Conservation (phyloP, 2,329 filamentous ascomycete genomes). For the Alternaria rosae region DNA sequence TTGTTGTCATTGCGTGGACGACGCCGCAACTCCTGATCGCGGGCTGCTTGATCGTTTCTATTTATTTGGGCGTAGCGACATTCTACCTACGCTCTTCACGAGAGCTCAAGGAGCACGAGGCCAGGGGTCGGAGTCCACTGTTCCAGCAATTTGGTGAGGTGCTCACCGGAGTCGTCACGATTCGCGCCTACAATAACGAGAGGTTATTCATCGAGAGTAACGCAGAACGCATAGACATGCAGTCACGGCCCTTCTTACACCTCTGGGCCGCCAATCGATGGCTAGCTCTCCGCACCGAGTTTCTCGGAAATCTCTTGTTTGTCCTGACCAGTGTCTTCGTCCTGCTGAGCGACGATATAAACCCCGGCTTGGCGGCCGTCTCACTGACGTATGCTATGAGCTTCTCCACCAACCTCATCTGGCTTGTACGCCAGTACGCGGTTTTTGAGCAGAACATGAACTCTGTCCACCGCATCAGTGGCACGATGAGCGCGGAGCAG, state of each 20-base stretch:
- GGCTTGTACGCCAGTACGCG: neutral
- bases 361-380: neutral
- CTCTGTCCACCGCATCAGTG: neutral
- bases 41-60: neutral
- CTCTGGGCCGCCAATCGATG: neutral
- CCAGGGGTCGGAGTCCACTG: neutral
- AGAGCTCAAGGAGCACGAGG: slow-evolving; percentile 1
- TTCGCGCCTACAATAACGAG: slow-evolving; percentile 1
- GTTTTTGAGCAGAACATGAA: slow-evolving; percentile 3
- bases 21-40: neutral
- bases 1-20: neutral
- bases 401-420: slow-evolving; percentile 2
- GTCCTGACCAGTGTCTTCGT: slow-evolving; percentile 4
- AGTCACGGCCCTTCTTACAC: neutral
- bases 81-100: neutral
- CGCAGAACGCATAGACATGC: neutral
- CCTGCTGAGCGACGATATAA: neutral
- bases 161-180: neutral
- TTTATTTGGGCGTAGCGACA: neutral
- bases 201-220: neutral
- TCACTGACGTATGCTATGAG: neutral
- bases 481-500: neutral
- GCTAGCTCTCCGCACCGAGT: slow-evolving; percentile 1
- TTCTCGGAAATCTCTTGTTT: neutral
- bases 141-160: slow-evolving; percentile 1